Evolutionary conservation across 257 asterid species (phyloP).

Genomic region (Salvia rosmarinus): DNA sequence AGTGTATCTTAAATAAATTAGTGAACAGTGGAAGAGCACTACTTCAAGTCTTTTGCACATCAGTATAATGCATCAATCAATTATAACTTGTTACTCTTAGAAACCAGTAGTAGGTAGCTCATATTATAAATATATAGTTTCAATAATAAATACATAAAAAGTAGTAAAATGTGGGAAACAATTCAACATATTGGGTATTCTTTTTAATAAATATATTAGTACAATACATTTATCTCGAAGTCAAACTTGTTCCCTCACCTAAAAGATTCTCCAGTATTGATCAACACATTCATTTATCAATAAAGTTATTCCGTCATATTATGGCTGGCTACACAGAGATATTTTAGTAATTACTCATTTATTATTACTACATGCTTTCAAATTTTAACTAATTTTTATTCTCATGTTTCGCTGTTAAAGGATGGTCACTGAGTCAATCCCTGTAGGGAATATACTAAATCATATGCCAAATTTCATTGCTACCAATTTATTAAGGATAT

Average conservation of each 20-base stretch:
- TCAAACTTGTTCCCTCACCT: slow-evolving; percentile 26
- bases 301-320: too few species aligned
- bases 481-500: too few species aligned
- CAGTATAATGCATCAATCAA: not conserved
- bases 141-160: not conserved
- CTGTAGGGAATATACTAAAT: too few species aligned
- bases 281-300: not conserved
- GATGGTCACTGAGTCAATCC: too few species aligned
- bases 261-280: slow-evolving; percentile 16
- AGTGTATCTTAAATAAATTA: not conserved
- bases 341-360: too few species aligned
- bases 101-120: not conserved
- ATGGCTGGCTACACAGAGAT: too few species aligned
- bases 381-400: too few species aligned
- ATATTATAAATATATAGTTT: not conserved
- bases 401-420: too few species aligned
- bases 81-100: slow-evolving; percentile 13
- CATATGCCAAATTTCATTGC: too few species aligned
- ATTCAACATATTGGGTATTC: not conserved
- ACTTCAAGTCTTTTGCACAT: not conserved
- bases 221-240: not conserved
- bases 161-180: not conserved
- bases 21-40: not conserved
- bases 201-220: too few species aligned
- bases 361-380: too few species aligned